Evolutionary conservation across 2,329 filamentous ascomycete genomes (phyloP).

Genomic region (Penicillium sp.): DNA sequence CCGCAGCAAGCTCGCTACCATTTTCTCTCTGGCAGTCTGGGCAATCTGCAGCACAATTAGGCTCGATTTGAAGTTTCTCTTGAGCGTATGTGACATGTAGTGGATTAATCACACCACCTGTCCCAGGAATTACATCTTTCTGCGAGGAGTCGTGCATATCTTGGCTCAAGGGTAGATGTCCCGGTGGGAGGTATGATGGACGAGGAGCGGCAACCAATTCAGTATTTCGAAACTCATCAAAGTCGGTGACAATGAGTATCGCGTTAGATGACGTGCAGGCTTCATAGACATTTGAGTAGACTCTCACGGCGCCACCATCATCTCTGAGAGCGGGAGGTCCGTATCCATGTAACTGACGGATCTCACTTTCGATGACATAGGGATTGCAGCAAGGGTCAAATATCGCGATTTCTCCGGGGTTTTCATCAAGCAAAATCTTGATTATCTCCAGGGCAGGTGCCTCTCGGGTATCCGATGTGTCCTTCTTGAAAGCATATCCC

Average conservation of each 20-base stretch:
- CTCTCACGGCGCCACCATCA: conserved; percentile 18
- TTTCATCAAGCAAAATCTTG: conserved; percentile 17
- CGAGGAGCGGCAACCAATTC: background rate
- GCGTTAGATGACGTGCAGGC: conserved; percentile 17
- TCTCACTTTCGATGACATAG: conserved; percentile 9
- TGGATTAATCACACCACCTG: background rate
- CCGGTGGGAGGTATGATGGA: background rate
- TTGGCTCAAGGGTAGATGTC: background rate
- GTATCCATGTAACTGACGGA: conserved; percentile 11
- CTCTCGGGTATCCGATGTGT: conserved; percentile 73
- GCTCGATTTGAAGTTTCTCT: conserved; percentile 7
- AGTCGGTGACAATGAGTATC: conserved; percentile 20
- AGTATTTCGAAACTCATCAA: conserved; percentile 18
- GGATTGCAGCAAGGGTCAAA: conserved; percentile 19
- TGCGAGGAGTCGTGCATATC: background rate
- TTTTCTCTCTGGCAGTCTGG: conserved; percentile 17
- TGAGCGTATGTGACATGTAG: background rate
- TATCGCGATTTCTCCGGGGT: conserved; percentile 17
- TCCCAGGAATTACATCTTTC: background rate
- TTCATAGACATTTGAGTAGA: conserved; percentile 17
- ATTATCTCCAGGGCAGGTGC: conserved; percentile 52
- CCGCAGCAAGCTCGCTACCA: background rate
- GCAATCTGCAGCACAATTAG: conserved; percentile 16
- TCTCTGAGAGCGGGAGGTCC: conserved; percentile 16
- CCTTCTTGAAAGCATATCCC: conserved; percentile 77